Conservation (phyloP, 805 yeast species). For the Spathaspora boniae region DNA sequence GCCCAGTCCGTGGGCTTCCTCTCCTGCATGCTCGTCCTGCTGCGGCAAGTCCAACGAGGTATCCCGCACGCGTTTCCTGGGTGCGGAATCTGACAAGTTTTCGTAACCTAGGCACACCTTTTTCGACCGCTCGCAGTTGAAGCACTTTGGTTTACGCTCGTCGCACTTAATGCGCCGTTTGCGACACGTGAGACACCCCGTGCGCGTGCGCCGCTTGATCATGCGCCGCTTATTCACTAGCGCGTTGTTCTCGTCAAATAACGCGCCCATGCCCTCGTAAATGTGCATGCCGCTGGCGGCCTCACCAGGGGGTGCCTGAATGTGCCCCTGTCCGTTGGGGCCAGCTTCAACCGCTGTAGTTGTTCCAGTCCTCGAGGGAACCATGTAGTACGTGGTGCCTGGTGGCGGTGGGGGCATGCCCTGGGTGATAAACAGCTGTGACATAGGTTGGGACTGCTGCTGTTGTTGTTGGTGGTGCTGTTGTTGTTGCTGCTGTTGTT, state of each 20-base stretch:
- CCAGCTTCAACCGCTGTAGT: constrained; percentile 1
- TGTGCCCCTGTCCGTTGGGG: too few relatives aligned
- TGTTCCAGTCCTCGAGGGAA: constrained; percentile 2
- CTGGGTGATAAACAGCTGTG: too few relatives aligned
- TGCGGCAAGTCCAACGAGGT: constrained; percentile 10
- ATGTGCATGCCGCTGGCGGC: constrained; percentile 6
- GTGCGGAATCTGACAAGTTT: constrained; percentile 13
- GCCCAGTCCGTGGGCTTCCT: constrained; percentile 4
- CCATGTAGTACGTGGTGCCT: constrained; percentile 1
- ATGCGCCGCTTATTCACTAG: constrained; percentile 37
- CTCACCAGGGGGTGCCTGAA: constrained; percentile 6
- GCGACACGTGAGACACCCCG: constrained; percentile 75
- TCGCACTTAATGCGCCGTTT: constrained; percentile 72
- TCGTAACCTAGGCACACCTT: constrained; percentile 71
- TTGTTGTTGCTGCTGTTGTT: too few relatives aligned
- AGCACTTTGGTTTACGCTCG: constrained; percentile 67
- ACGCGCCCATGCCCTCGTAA: constrained; percentile 8
- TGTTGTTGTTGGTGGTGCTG: background rate
- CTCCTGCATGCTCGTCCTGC: background rate
- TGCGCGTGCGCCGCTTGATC: constrained; percentile 61
- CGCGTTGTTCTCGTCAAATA: constrained; percentile 26
- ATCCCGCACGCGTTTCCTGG: constrained; percentile 9
- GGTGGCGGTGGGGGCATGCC: too few relatives aligned
- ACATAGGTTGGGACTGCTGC: background rate
- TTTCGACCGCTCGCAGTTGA: constrained; percentile 62